A percentile compares a stretch with the other conserved stretches of the same genome.
phyloP scores from a whole-genome alignment of 495 filamentous ascomycete species.

The Aspergillus egyptiacus region DNA sequence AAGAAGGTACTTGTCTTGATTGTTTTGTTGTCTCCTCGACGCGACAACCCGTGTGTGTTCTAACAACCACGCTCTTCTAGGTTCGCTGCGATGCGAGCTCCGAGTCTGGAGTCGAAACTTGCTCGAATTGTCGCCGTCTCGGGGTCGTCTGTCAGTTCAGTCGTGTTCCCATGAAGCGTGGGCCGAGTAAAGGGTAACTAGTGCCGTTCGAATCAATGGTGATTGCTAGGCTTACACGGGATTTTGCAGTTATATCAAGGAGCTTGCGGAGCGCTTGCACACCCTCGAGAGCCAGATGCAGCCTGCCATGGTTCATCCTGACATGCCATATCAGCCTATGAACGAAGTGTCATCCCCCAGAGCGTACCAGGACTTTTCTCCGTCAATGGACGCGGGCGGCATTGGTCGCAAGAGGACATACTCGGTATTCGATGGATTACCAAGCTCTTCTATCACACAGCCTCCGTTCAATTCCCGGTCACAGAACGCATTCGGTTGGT shows the following conservation, averaged over 20 bases:
- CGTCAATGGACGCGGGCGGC: conserved; percentile 36
- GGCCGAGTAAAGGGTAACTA: conserved; percentile 83
- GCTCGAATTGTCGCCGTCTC: conserved; percentile 79
- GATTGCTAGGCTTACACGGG: conserved; percentile 22
- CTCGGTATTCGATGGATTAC: conserved; percentile 50
- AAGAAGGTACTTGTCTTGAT: conserved; percentile 62
- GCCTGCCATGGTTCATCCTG: conserved; percentile 40
- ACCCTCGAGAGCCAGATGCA: conserved; percentile 68
- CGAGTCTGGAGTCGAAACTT: conserved; percentile 71
- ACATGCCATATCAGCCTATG: conserved; percentile 43
- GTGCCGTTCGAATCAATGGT: neutral
- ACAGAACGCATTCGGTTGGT: conserved; percentile 35
- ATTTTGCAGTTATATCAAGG: conserved; percentile 77
- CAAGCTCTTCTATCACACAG: conserved; percentile 42
- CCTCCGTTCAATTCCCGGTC: conserved; percentile 40
- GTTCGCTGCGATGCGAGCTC: conserved; percentile 88
- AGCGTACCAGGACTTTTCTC: conserved; percentile 45
- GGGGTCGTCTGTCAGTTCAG: conserved; percentile 79
- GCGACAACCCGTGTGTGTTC: conserved; percentile 10
- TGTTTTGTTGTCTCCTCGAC: conserved; percentile 9
- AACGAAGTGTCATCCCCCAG: conserved; percentile 42
- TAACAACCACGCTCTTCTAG: conserved; percentile 34
- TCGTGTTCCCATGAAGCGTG: conserved; percentile 88
- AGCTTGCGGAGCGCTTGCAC: conserved; percentile 82
- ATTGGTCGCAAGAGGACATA: conserved; percentile 51